A percentile compares a stretch with the other conserved stretches of the same genome.
Evolutionary conservation across 2,329 filamentous ascomycete genomes (phyloP).

Genomic region (Rhynchosporium agropyri): DNA sequence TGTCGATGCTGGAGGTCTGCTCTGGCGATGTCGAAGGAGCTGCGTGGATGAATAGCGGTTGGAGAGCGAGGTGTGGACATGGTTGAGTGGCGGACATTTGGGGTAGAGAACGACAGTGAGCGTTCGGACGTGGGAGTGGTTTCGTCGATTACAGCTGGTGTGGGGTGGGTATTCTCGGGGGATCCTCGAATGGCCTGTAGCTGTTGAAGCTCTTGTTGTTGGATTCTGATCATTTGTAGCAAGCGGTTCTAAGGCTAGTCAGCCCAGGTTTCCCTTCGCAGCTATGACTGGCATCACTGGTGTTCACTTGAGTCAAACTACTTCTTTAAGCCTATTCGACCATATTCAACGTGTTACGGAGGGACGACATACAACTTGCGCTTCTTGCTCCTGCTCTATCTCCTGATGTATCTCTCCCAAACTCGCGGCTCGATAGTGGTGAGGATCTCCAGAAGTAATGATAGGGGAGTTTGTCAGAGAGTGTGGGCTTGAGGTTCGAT

Average conservation of each 20-base stretch:
- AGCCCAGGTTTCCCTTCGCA: neutral
- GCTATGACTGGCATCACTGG: no score
- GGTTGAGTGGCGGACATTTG: conserved; percentile 44
- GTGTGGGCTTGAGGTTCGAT: conserved; percentile 49
- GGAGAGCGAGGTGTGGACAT: conserved; percentile 57
- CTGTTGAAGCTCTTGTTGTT: conserved; percentile 68
- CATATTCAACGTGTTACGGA: neutral
- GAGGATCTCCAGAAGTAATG: conserved; percentile 50
- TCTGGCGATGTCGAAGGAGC: conserved; percentile 61
- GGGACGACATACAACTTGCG: conserved; percentile 63
- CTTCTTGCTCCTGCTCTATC: conserved; percentile 77
- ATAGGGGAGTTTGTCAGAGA: conserved; percentile 53
- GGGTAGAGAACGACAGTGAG: conserved; percentile 47
- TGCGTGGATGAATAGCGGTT: conserved; percentile 49
- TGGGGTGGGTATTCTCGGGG: conserved; percentile 44
- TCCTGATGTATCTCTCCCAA: conserved; percentile 78
- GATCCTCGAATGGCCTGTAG: conserved; percentile 63
- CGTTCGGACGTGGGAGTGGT: conserved; percentile 50
- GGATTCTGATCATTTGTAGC: conserved; percentile 73
- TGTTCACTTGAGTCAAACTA: neutral
- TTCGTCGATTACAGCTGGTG: conserved; percentile 46
- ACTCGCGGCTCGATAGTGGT: conserved; percentile 69
- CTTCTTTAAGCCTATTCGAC: no score
- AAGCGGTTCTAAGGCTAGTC: conserved; percentile 64
- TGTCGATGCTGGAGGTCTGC: conserved; percentile 55